phyloP scores from a whole-genome alignment of 305 asterid genomes.

The Andrographis paniculata region DNA sequence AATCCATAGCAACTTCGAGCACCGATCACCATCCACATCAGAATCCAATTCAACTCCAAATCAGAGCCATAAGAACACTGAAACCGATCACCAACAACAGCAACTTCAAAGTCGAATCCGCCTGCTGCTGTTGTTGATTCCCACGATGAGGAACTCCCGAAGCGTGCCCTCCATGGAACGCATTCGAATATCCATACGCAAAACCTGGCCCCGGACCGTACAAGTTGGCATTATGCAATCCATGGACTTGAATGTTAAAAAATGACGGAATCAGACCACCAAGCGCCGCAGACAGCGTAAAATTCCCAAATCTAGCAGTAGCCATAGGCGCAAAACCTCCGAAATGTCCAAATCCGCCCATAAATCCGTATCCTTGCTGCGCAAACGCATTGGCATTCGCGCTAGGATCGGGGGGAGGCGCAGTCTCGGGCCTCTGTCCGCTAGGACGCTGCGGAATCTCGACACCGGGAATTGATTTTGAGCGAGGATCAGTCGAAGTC shows the following conservation, averaged over 20 bases:
- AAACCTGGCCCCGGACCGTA: constrained; percentile 28
- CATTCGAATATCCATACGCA: constrained; percentile 30
- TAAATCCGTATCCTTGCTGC: constrained; percentile 17
- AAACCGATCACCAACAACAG: constrained; percentile 40
- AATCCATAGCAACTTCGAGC: neutral
- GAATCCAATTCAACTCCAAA: constrained; percentile 34
- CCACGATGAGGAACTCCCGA: constrained; percentile 27
- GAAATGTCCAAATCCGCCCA: constrained; percentile 23
- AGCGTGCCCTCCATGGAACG: constrained; percentile 38
- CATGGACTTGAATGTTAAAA: constrained; percentile 24
- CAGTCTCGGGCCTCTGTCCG: constrained; percentile 24
- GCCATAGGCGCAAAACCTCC: constrained; percentile 24
- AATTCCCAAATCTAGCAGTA: constrained; percentile 22
- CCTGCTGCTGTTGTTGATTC: constrained; percentile 48
- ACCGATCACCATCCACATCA: constrained; percentile 2
- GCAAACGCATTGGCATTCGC: constrained; percentile 19
- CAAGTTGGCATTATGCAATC: constrained; percentile 20
- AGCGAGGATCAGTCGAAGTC: constrained; percentile 23
- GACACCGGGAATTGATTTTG: constrained; percentile 21
- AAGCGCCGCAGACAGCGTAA: constrained; percentile 22
- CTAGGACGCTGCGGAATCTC: constrained; percentile 24
- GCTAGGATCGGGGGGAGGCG: constrained; percentile 21
- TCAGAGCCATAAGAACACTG: constrained; percentile 36
- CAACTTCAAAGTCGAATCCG: constrained; percentile 41
- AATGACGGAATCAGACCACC: constrained; percentile 23